A percentile compares a stretch with the other conserved stretches of the same genome.
These are phyloP conservation scores for Gentiana straminea DNA, from an alignment of 257 asterid species.

Conservation along the genomic window DNA sequence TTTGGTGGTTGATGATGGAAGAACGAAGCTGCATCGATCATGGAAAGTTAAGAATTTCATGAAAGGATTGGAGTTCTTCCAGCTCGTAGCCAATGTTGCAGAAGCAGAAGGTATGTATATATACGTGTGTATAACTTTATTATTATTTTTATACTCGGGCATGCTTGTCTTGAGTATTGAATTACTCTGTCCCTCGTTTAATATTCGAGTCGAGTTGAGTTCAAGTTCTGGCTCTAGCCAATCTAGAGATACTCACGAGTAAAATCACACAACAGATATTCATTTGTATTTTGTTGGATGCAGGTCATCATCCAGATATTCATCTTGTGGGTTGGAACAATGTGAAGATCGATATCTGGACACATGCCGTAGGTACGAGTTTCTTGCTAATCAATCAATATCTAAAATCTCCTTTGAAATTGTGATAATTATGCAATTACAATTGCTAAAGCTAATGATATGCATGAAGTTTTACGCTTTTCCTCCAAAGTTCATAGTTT, in stretches of 20 bases:
- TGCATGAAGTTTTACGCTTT: too few species aligned
- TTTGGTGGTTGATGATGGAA: slow-evolving; percentile 56
- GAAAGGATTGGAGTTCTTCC: slow-evolving; percentile 81
- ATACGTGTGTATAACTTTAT: too few species aligned
- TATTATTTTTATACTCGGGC: too few species aligned
- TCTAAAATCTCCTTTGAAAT: neutral
- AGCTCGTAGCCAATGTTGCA: slow-evolving; percentile 71
- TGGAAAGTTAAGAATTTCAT: slow-evolving; percentile 88
- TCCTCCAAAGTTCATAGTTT: too few species aligned
- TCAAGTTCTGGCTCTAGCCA: neutral
- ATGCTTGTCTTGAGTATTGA: too few species aligned
- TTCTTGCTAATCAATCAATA: neutral
- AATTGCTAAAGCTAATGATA: too few species aligned
- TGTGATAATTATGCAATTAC: too few species aligned
- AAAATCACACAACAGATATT: too few species aligned
- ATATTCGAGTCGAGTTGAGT: neutral
- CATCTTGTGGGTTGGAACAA: slow-evolving; percentile 98
- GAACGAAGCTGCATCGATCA: slow-evolving; percentile 55
- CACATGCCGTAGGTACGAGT: slow-evolving; percentile 79
- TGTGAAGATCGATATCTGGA: slow-evolving; percentile 80
- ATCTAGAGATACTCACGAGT: too few species aligned
- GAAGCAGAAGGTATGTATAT: slow-evolving; percentile 67
- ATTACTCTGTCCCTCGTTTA: too few species aligned
- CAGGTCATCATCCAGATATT: slow-evolving; percentile 97
- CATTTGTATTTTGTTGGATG: slow-evolving; percentile 6